phyloP scores from a whole-genome alignment of 2,329 filamentous ascomycete genomes.

The Trichoderma atrobrunneum region DNA sequence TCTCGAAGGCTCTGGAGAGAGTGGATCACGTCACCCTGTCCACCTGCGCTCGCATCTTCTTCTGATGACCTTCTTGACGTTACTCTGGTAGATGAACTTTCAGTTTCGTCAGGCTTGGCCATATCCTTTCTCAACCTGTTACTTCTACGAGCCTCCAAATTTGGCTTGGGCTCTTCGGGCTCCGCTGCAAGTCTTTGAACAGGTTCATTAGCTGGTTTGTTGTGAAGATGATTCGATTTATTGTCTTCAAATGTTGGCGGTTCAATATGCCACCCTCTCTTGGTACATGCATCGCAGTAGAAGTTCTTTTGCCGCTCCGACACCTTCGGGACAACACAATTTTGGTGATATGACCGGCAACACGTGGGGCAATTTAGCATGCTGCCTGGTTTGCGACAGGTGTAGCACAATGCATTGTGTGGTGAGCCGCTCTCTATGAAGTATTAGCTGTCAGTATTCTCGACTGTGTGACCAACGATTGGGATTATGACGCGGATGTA shows the following conservation, averaged over 20 bases:
- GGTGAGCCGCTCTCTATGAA: slow-evolving; percentile 2
- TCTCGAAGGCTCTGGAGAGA: slow-evolving; percentile 7
- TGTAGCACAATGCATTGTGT: slow-evolving; percentile 2
- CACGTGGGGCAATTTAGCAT: not conserved
- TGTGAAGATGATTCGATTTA: not conserved
- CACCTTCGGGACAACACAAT: not conserved
- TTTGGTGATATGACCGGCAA: not conserved
- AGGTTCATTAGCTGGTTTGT: not conserved
- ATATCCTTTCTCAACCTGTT: not conserved
- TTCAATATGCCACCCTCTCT: not conserved
- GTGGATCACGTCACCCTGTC: not conserved
- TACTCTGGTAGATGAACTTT: not conserved
- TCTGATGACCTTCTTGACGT: not conserved
- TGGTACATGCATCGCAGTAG: not conserved
- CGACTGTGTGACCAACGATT: not conserved
- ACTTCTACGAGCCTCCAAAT: not conserved
- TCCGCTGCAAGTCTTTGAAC: not conserved
- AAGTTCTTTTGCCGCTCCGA: not conserved
- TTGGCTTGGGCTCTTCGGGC: not conserved
- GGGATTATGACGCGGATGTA: not conserved
- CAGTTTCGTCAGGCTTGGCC: not conserved
- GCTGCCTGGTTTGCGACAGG: slow-evolving; percentile 3
- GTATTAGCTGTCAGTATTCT: not conserved
- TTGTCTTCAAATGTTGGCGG: not conserved
- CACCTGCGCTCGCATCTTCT: not conserved